Conservation (phyloP, 2,329 filamentous ascomycete species). For the Gnomoniopsis sp. region DNA sequence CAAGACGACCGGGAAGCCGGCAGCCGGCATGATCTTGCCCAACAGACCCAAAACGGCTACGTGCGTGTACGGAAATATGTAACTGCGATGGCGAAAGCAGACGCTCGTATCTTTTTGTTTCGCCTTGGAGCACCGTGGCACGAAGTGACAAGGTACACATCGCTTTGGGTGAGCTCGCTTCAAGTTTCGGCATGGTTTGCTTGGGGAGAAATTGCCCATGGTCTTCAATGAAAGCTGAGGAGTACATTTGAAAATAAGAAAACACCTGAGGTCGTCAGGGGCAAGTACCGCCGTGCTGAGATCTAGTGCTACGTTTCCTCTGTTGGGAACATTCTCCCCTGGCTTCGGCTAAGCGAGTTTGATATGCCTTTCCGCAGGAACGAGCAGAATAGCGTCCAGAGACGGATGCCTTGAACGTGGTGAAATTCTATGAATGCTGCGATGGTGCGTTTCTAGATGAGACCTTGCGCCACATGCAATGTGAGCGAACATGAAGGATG, state of each 20-base stretch:
- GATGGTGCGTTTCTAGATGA: not conserved
- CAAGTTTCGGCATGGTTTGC: not conserved
- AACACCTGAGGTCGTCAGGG: not conserved
- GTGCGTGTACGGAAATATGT: not conserved
- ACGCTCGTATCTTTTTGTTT: not conserved
- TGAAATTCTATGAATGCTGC: not conserved
- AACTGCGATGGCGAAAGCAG: slow-evolving; percentile 6
- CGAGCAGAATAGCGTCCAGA: not conserved
- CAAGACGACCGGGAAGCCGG: not conserved
- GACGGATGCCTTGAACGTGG: not conserved
- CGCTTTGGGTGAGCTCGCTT: slow-evolving; percentile 4
- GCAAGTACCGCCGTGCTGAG: not conserved
- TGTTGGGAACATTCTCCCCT: not conserved
- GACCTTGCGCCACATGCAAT: not conserved
- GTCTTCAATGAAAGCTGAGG: not conserved
- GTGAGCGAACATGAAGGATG: not conserved
- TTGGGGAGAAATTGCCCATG: not conserved
- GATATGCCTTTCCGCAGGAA: not conserved
- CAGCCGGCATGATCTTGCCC: slow-evolving; percentile 10
- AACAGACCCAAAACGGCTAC: slow-evolving; percentile 3
- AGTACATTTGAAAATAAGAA: not conserved
- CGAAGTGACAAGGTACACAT: slow-evolving; percentile 9
- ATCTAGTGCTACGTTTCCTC: not conserved
- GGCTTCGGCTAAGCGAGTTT: slow-evolving; percentile 6
- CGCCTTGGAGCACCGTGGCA: not conserved